A percentile compares a stretch with the other conserved stretches of the same genome.
Conservation (phyloP, 2,329 filamentous ascomycete species). For the Westerdykella ornata region DNA sequence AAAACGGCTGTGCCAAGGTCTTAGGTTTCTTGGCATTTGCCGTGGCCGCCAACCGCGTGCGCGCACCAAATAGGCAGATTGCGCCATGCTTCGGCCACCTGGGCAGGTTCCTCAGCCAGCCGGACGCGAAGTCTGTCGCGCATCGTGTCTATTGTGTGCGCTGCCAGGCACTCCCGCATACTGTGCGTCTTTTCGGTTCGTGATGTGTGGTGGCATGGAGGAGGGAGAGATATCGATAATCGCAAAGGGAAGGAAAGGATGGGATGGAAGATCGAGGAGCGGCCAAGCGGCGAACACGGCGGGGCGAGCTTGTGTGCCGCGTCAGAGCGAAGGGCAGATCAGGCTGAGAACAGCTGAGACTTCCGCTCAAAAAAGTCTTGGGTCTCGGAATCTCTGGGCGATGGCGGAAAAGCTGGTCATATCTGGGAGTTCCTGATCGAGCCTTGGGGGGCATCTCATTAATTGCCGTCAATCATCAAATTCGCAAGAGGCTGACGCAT, state of each 20-base stretch:
- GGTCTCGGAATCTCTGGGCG: not conserved
- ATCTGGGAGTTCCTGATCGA: not conserved
- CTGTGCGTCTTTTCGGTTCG: no score
- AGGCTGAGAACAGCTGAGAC: not conserved
- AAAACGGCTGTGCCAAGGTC: not conserved
- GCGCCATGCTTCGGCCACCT: conserved; percentile 1
- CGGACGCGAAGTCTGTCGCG: no score
- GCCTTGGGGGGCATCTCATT: no score
- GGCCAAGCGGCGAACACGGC: not conserved
- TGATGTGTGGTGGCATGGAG: no score
- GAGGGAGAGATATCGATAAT: no score
- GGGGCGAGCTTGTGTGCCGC: not conserved
- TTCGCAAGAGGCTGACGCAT: no score
- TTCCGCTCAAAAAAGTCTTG: conserved; percentile 3
- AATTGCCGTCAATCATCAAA: no score
- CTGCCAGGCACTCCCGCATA: no score
- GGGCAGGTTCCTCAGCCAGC: not conserved
- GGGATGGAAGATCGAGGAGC: no score
- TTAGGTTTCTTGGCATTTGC: conserved; percentile 3
- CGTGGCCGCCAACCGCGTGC: not conserved
- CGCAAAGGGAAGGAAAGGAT: no score
- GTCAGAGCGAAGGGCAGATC: not conserved
- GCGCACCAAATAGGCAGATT: conserved; percentile 4
- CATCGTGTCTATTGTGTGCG: no score
- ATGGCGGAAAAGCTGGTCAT: conserved; percentile 4